Evolutionary conservation across 176 grass and related monocot species (phyloP).

Genomic region (Oryza longistaminata): DNA sequence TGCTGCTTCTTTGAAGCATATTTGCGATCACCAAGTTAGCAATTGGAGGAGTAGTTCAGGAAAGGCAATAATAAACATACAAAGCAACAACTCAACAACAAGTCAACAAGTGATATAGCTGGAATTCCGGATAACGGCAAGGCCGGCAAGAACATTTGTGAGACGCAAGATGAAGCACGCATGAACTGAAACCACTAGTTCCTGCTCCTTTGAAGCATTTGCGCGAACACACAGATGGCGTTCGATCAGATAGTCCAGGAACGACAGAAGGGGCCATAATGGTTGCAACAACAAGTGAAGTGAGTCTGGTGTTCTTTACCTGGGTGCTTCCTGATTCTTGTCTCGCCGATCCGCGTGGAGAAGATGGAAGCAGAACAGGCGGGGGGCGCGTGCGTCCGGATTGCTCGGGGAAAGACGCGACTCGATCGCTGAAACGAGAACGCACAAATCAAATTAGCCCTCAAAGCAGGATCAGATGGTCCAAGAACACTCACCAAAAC

Average conservation of each 20-base stretch:
- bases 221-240: not conserved
- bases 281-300: not conserved
- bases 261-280: not conserved
- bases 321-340: not conserved
- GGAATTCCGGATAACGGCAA: not conserved
- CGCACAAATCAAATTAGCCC: not conserved
- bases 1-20: not conserved
- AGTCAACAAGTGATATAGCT: no score
- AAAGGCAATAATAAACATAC: not conserved
- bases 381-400: not conserved
- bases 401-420: not conserved
- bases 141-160: not conserved
- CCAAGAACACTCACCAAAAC: not conserved
- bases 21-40: not conserved
- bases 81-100: not conserved
- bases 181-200: not conserved
- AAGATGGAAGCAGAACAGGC: not conserved
- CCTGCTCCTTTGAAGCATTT: constrained; percentile 21
- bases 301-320: not conserved
- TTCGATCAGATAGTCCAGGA: not conserved
- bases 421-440: constrained; percentile 31
- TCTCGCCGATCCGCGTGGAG: not conserved
- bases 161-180: not conserved
- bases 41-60: not conserved
- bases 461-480: not conserved